Percentiles rank a stretch among this genome's conserved stretches.
Conservation (phyloP, 1,284 basidiomycete genomes). For the Sanghuangporus sanghuang region DNA sequence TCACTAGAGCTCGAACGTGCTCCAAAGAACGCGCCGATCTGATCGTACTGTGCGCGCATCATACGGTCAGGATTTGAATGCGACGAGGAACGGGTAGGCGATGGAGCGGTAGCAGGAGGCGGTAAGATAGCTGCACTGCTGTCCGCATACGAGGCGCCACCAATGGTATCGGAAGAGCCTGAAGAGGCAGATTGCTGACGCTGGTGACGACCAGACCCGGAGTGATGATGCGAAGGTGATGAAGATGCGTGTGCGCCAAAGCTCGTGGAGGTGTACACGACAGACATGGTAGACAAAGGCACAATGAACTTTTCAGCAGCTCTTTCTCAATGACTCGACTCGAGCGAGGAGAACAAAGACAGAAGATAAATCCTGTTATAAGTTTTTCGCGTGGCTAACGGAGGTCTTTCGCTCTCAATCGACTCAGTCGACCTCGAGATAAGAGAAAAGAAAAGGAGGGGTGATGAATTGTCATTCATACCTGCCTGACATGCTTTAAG, state of each 20-base stretch:
- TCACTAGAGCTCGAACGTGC: neutral
- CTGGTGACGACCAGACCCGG: conserved; percentile 5
- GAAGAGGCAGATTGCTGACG: conserved; percentile 1
- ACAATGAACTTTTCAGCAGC: neutral
- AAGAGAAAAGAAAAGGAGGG: neutral
- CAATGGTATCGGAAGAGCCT: neutral
- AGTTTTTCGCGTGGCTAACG: neutral
- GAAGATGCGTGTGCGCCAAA: neutral
- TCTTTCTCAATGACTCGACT: neutral
- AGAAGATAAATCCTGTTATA: neutral
- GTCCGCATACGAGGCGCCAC: neutral
- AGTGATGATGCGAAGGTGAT: neutral
- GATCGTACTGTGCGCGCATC: conserved; percentile 13
- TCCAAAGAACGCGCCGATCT: conserved; percentile 15
- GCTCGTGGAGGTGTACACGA: conserved; percentile 16
- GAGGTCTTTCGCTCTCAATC: neutral
- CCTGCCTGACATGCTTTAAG: neutral
- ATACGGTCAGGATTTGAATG: neutral
- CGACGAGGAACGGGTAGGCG: neutral
- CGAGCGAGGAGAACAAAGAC: neutral
- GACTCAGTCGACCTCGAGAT: neutral
- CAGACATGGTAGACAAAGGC: conserved; percentile 9
- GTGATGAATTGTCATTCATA: neutral
- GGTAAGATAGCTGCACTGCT: neutral
- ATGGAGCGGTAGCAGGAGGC: neutral